A percentile compares a stretch with the other conserved stretches of the same genome.
phyloP scores from a whole-genome alignment of 371 early-diverging fungal species.

The Circinella minor region DNA sequence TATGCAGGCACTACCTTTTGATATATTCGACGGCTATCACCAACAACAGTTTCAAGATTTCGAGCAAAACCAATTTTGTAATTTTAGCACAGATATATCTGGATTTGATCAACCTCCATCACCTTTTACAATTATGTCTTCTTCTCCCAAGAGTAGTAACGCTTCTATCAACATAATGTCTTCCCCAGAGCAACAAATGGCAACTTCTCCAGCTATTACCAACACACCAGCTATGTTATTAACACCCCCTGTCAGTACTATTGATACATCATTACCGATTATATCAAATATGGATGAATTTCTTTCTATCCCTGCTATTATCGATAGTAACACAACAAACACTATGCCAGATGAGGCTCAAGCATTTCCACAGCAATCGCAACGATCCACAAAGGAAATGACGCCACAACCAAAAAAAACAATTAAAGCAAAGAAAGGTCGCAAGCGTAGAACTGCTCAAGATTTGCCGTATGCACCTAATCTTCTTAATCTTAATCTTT shows the following conservation, averaged over 20 bases:
- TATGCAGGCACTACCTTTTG: not conserved
- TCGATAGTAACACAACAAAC: not conserved
- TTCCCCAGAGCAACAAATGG: not conserved
- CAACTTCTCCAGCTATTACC: slow-evolving; percentile 1
- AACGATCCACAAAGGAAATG: not conserved
- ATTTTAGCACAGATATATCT: not conserved
- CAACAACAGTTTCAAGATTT: not conserved
- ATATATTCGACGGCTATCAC: not conserved
- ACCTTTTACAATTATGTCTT: slow-evolving; percentile 1
- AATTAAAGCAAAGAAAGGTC: not conserved
- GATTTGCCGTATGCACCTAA: slow-evolving; percentile 26
- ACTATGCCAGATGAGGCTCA: not conserved
- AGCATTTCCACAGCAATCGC: not conserved
- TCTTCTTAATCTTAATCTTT: slow-evolving; percentile 22
- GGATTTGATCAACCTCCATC: not conserved
- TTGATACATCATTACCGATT: too few species aligned
- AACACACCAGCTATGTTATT: not conserved
- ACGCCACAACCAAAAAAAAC: slow-evolving; percentile 2
- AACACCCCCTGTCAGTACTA: too few species aligned
- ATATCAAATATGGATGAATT: too few species aligned
- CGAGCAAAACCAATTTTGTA: not conserved
- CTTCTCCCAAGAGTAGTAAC: slow-evolving; percentile 1
- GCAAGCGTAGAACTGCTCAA: slow-evolving; percentile 9
- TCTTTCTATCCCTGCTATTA: not conserved
- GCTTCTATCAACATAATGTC: slow-evolving; percentile 1